phyloP scores from a whole-genome alignment of 1,139 yeast species.

The Ashbya aceris region DNA sequence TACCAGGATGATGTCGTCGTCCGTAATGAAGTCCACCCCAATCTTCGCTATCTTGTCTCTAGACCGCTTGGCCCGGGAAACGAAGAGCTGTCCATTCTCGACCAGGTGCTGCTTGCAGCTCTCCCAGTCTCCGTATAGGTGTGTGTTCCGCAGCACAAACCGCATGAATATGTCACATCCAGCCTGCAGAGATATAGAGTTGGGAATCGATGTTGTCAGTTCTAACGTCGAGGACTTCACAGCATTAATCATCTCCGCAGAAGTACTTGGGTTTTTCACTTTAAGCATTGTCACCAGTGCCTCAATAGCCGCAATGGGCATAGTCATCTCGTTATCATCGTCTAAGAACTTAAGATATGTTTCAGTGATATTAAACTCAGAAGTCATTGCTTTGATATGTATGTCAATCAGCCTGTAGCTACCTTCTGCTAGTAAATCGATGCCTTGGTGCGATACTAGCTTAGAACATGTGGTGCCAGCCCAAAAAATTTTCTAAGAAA shows the following conservation, averaged over 20 bases:
- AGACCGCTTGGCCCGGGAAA: constrained; percentile 84
- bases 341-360: constrained; percentile 70
- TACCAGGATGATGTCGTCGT: constrained; percentile 82
- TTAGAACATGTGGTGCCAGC: no score
- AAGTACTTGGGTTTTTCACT: constrained; percentile 80
- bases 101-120: constrained; percentile 83
- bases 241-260: constrained; percentile 80
- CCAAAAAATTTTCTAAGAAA: no score
- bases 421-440: no score
- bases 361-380: constrained; percentile 64
- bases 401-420: no score
- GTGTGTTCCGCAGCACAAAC: constrained; percentile 82
- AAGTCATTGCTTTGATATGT: constrained; percentile 1
- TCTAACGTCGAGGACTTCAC: constrained; percentile 67
- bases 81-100: constrained; percentile 87
- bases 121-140: constrained; percentile 90
- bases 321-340: constrained; percentile 90
- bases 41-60: constrained; percentile 80
- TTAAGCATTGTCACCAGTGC: constrained; percentile 76
- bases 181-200: constrained; percentile 87
- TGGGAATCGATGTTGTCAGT: constrained; percentile 70
- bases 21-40: constrained; percentile 84
- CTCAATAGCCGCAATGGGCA: constrained; percentile 99
- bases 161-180: constrained; percentile 97
- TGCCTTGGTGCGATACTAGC: no score